Conservation (phyloP, 2,329 filamentous ascomycete species). For the Penicillium sp. region DNA sequence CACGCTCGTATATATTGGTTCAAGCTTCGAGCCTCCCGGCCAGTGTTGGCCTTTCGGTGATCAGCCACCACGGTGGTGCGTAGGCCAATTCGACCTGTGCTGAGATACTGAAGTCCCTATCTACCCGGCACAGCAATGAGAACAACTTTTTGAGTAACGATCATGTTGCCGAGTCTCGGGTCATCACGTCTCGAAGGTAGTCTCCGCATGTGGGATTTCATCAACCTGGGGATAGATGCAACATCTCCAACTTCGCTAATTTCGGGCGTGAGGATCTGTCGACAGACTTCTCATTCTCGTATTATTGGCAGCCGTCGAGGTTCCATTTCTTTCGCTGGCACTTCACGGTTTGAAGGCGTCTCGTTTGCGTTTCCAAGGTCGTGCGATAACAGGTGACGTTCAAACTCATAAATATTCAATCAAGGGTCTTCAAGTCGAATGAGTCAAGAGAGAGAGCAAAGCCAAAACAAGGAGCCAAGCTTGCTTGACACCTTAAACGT, state of each 20-base stretch:
- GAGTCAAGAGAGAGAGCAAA: background rate
- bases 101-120: constrained; percentile 31
- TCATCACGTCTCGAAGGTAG: constrained; percentile 33
- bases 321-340: background rate
- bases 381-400: too few species aligned
- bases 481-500: background rate
- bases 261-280: constrained; percentile 28
- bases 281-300: background rate
- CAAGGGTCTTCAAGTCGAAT: too few species aligned
- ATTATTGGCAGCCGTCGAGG: background rate
- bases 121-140: constrained; percentile 16
- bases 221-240: constrained; percentile 20
- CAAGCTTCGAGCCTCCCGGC: constrained; percentile 14
- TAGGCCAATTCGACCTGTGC: constrained; percentile 23
- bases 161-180: constrained; percentile 20
- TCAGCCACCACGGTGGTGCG: constrained; percentile 28
- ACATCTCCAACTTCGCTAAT: constrained; percentile 38
- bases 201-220: background rate
- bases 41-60: constrained; percentile 16
- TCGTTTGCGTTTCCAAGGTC: background rate
- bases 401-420: too few species aligned
- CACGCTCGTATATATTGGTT: background rate
- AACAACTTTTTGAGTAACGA: constrained; percentile 11
- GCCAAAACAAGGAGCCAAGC: background rate
- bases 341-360: background rate